Evolutionary conservation across 2,329 filamentous ascomycete species (phyloP).

Genomic region (Arthrobotrys pseudoclavata): DNA sequence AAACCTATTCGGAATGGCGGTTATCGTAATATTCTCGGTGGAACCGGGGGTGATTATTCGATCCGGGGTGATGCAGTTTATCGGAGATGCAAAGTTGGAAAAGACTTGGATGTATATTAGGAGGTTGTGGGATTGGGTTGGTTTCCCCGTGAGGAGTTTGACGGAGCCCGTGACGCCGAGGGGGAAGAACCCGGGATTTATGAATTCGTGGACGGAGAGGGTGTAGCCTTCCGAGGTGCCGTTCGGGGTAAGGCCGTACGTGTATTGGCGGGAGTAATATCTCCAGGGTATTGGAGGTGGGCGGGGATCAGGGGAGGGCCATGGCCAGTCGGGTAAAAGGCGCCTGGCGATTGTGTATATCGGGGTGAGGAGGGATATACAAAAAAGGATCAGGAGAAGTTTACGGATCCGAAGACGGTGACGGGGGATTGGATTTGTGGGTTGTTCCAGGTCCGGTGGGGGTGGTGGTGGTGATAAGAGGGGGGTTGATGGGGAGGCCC

Average conservation of each 20-base stretch:
- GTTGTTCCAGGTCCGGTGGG: not conserved
- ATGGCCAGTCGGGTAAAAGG: not conserved
- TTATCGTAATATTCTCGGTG: not conserved
- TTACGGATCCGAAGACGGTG: constrained; percentile 14
- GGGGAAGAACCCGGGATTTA: constrained; percentile 25
- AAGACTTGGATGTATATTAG: constrained; percentile 22
- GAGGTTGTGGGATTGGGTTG: constrained; percentile 16
- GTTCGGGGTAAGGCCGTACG: constrained; percentile 7
- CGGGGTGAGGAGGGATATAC: constrained; percentile 21
- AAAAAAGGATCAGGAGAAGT: not conserved
- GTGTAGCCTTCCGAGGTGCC: not conserved
- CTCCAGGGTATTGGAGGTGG: constrained; percentile 24
- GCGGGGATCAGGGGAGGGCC: constrained; percentile 10
- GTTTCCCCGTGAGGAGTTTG: constrained; percentile 27
- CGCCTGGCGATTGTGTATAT: constrained; percentile 4
- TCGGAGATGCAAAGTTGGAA: not conserved
- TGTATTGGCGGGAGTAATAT: constrained; percentile 19
- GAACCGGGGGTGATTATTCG: not conserved
- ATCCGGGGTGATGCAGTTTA: not conserved
- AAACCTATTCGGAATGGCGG: not conserved
- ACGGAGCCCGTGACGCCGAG: constrained; percentile 17
- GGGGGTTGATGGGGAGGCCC: not conserved
- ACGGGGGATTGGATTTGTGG: not conserved
- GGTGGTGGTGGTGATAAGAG: not conserved
- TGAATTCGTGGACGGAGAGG: constrained; percentile 21